Evolutionary conservation across 202 grass and related monocot species (phyloP), one percentile per base, ranked within the genome.

Genomic region (Cymbopogon flexuosus): DNA sequence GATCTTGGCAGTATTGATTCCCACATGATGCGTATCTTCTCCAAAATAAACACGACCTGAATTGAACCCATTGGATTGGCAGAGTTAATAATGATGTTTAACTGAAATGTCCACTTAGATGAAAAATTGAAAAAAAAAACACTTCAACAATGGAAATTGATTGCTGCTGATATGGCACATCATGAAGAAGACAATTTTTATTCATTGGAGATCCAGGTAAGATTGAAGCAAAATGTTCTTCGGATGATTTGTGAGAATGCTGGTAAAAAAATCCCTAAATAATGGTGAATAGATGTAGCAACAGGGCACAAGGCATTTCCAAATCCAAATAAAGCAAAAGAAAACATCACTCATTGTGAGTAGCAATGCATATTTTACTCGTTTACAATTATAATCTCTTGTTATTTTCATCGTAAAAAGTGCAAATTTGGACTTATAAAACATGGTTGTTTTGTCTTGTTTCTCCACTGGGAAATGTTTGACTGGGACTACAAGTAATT

Each of bases 11-110:
- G 76, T 60, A 88, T 83, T 9, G 90, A 86, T 70, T 93, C 88
- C 95, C 95, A 95, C 88, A 98, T 93, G 73, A 95, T 95, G 60
- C 81, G 90, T 85, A 93, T 88, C 82, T 98, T 98, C 77, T 93
- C 95, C 70, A 95, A 62, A 89, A 94, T 90, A 77, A 98, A 95
- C 57, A 98, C 80, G 36, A 83, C 84, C 92, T 98, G 54, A 79
- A 72, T 60, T 77, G 8, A 77, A 66, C 41, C 18, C 54, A 80
- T n/a, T 64, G 37, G 58, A 81, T 56, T 46, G 87, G 63, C 35
- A 83, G 41, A 45, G 46, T 41, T 54, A 16, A 78, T 10, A 23
- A 27, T 56, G 3, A 2, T 27, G 6, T 40, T 47, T 36, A 41
- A 52, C 52, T 1, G 39, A 18, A 35, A 87, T 68, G 5, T 40